phyloP scores from a whole-genome alignment of 2,329 filamentous ascomycete species.

The Dactylella cylindrospora region DNA sequence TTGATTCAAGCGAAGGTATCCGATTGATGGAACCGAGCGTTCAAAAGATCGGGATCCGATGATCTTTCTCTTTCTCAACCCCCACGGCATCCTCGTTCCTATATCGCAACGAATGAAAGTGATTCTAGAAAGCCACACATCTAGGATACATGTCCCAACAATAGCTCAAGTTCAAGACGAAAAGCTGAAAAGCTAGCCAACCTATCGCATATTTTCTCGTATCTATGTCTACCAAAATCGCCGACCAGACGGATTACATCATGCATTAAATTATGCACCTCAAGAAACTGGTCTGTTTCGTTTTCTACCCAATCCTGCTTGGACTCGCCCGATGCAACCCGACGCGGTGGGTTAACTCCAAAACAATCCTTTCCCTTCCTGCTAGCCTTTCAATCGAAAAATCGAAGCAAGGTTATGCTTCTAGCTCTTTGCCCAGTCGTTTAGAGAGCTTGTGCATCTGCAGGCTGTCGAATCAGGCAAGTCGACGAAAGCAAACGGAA shows the following conservation, averaged over 20 bases:
- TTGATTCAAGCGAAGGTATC: slow-evolving; percentile 24
- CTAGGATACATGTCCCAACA: slow-evolving; percentile 8
- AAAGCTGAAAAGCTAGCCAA: slow-evolving; percentile 9
- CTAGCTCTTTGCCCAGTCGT: slow-evolving; percentile 14
- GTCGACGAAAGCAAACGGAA: slow-evolving; percentile 34
- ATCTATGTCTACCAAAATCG: slow-evolving; percentile 13
- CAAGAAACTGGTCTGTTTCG: slow-evolving; percentile 8
- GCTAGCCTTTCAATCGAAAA: slow-evolving; percentile 18
- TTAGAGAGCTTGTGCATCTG: slow-evolving; percentile 10
- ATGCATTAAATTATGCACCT: slow-evolving; percentile 21
- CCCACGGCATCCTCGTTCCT: too few species aligned
- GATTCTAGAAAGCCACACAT: slow-evolving; percentile 9
- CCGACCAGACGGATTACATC: slow-evolving; percentile 42
- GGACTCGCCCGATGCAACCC: slow-evolving; percentile 15
- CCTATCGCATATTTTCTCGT: slow-evolving; percentile 19
- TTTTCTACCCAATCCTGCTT: slow-evolving; percentile 5
- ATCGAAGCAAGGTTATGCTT: slow-evolving; percentile 17
- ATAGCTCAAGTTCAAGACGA: background rate
- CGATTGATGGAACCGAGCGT: slow-evolving; percentile 14
- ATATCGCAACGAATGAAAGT: too few species aligned
- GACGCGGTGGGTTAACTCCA: slow-evolving; percentile 18
- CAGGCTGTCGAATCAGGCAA: slow-evolving; percentile 3
- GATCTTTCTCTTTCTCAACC: background rate
- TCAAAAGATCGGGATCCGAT: background rate
- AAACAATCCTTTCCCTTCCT: background rate